These are phyloP conservation scores for Myochromella boudieri DNA, from an alignment of 768 basidiomycete genomes.

Conservation along the genomic window DNA sequence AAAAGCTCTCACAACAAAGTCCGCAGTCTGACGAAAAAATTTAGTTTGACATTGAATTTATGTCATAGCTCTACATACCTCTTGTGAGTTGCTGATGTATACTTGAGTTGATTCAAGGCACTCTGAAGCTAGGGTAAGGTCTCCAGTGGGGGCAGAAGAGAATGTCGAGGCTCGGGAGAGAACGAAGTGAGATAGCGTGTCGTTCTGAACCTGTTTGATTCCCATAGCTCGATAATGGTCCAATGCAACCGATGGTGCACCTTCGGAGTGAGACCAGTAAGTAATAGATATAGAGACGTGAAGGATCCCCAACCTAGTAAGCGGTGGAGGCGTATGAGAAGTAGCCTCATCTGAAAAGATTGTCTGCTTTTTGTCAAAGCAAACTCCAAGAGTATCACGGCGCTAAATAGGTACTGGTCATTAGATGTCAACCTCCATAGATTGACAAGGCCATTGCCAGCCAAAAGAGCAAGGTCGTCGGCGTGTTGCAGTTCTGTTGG, in stretches of 20 bases:
- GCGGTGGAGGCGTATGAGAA: constrained; percentile 81
- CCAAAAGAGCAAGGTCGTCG: constrained; percentile 81
- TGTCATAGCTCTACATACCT: constrained; percentile 43
- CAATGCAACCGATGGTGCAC: constrained; percentile 68
- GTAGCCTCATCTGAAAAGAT: constrained; percentile 74
- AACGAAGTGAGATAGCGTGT: constrained; percentile 85
- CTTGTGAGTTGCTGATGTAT: constrained; percentile 76
- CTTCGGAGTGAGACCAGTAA: constrained; percentile 35
- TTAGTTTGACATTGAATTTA: not conserved
- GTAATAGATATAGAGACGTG: not conserved
- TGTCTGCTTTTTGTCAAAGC: constrained; percentile 71
- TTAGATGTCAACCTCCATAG: constrained; percentile 59
- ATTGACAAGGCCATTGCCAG: constrained; percentile 65
- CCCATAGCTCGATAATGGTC: constrained; percentile 80
- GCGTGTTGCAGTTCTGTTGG: constrained; percentile 82
- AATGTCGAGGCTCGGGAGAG: constrained; percentile 78
- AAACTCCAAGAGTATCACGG: constrained; percentile 68
- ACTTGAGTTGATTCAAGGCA: constrained; percentile 81
- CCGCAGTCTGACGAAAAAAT: constrained; percentile 55
- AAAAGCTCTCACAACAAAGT: constrained; percentile 80
- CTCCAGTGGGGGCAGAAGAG: constrained; percentile 73
- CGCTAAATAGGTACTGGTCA: constrained; percentile 60
- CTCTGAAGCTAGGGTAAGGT: constrained; percentile 73
- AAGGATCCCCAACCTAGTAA: constrained; percentile 56
- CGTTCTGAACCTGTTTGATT: constrained; percentile 84